phyloP scores from a whole-genome alignment of 208 protist genomes.

The Leishmania martiniquensis region DNA sequence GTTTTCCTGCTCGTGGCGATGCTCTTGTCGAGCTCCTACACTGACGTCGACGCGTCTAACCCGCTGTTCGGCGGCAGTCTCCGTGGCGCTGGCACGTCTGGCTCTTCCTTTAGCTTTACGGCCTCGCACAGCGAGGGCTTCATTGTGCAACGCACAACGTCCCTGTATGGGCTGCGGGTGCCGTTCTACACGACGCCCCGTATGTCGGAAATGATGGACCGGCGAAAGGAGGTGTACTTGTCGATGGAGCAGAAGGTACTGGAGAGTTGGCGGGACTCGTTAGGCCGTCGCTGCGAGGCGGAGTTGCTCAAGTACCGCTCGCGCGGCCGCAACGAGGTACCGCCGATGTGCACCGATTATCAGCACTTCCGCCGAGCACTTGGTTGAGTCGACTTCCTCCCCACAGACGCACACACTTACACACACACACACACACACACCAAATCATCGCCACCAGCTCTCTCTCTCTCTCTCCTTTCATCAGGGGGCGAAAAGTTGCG shows the following conservation, averaged over 20 bases:
- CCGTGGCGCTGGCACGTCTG: not conserved
- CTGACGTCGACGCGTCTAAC: slow-evolving; percentile 43
- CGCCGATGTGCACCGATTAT: slow-evolving; percentile 63
- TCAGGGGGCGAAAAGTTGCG: not conserved
- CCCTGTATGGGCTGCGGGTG: slow-evolving; percentile 59
- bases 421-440: too few relatives aligned
- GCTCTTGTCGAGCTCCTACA: slow-evolving; percentile 68
- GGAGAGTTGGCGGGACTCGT: slow-evolving; percentile 60
- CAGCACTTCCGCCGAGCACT: slow-evolving; percentile 47
- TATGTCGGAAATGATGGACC: slow-evolving; percentile 61
- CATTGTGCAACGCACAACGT: slow-evolving; percentile 54
- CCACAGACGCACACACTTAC: too few relatives aligned
- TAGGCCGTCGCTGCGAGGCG: slow-evolving; percentile 80
- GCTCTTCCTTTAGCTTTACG: slow-evolving; percentile 67
- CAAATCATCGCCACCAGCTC: not conserved
- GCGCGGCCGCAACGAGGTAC: slow-evolving; percentile 62
- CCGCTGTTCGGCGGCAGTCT: slow-evolving; percentile 19
- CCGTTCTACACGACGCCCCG: slow-evolving; percentile 66
- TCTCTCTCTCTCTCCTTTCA: not conserved
- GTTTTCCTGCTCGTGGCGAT: slow-evolving; percentile 78
- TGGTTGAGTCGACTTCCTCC: slow-evolving; percentile 31
- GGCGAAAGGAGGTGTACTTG: slow-evolving; percentile 38
- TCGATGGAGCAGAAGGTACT: slow-evolving; percentile 70
- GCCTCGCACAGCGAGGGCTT: slow-evolving; percentile 52
- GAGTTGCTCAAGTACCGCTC: slow-evolving; percentile 73